phyloP scores from a whole-genome alignment of 2,329 filamentous ascomycete species.

The Monilinia laxa region DNA sequence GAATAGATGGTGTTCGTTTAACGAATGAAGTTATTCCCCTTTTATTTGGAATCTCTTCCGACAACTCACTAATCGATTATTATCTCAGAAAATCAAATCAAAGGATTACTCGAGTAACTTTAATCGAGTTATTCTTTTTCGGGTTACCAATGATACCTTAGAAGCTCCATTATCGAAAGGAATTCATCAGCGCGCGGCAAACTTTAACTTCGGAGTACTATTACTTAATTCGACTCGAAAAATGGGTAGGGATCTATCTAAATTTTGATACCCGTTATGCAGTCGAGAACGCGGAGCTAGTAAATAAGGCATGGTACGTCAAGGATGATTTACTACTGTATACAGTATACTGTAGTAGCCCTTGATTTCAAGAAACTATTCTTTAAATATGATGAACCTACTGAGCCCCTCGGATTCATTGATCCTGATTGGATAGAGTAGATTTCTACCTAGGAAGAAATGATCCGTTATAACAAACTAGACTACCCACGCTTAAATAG shows the following conservation, averaged over 20 bases:
- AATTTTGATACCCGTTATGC: background rate
- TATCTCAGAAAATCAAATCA: background rate
- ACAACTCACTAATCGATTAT: background rate
- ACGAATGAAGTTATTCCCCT: background rate
- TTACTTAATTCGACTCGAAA: constrained; percentile 6
- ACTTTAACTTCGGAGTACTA: constrained; percentile 9
- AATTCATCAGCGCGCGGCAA: constrained; percentile 1
- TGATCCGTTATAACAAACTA: no score
- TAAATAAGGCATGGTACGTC: background rate
- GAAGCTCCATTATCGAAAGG: background rate
- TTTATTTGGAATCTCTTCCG: background rate
- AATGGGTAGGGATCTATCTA: background rate
- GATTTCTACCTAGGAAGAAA: background rate
- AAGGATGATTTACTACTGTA: background rate
- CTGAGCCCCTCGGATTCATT: background rate
- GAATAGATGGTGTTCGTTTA: background rate
- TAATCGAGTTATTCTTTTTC: background rate
- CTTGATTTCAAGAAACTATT: background rate
- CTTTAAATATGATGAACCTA: background rate
- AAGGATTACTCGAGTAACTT: background rate
- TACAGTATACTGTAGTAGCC: no score
- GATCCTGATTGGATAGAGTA: background rate
- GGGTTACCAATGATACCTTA: background rate
- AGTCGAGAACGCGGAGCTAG: background rate
- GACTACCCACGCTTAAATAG: no score